Conservation (phyloP, 306 rosid species). For the Urtica urens region DNA sequence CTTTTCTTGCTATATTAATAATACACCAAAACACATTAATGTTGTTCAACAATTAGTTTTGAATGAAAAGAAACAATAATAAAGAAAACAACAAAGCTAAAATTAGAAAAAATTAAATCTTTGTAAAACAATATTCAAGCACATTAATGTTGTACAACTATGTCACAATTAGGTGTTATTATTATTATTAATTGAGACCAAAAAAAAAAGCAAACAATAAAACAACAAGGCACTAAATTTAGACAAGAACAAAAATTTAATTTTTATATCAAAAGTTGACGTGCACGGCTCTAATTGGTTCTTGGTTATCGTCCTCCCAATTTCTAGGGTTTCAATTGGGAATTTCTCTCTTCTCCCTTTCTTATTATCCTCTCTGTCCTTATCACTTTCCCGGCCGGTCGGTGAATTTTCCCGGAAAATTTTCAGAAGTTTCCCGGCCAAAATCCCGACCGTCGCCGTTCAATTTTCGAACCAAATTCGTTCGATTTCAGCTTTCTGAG, state of each 20-base stretch:
- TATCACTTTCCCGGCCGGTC: constrained; percentile 34
- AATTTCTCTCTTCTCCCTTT: not conserved
- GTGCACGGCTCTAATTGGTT: constrained; percentile 21
- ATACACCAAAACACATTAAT: too few relatives aligned
- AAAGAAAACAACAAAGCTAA: not conserved
- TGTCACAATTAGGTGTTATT: not conserved
- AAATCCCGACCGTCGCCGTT: constrained; percentile 28
- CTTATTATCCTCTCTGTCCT: not conserved
- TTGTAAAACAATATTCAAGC: too few relatives aligned
- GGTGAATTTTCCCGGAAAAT: constrained; percentile 38
- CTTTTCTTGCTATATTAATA: too few relatives aligned
- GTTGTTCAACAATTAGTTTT: too few relatives aligned
- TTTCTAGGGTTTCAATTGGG: constrained; percentile 6
- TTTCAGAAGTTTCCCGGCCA: constrained; percentile 11
- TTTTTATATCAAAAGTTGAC: constrained; percentile 17
- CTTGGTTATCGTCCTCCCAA: constrained; percentile 16
- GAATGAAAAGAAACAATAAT: not conserved
- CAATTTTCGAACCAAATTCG: not conserved
- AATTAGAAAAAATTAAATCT: too few relatives aligned
- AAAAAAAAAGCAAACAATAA: too few relatives aligned
- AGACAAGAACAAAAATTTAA: constrained; percentile 5
- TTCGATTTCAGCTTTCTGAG: not conserved
- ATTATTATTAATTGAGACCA: not conserved
- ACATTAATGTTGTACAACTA: not conserved
- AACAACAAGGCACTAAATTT: not conserved